Percentiles rank a stretch among this genome's conserved stretches.
Conservation (phyloP, 192 early-diverging fungal genomes). For the Coemansia sp. region DNA sequence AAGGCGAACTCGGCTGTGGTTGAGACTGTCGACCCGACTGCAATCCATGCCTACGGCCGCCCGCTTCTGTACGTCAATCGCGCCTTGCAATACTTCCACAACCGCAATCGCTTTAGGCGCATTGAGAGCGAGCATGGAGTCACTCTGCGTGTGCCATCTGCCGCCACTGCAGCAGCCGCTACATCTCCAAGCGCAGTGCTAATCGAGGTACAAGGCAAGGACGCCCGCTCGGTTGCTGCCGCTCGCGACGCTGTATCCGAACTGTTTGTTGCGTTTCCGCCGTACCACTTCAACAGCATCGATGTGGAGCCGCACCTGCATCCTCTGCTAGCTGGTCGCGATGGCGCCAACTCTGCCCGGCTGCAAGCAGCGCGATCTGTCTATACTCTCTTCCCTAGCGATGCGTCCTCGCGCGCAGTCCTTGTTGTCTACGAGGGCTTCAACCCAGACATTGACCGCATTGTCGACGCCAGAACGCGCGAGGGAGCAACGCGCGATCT, state of each 20-base stretch:
- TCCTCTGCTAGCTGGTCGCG: constrained; percentile 65
- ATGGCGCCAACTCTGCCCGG: constrained; percentile 65
- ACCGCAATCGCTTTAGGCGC: constrained; percentile 69
- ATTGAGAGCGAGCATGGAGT: constrained; percentile 76
- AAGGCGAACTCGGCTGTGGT: constrained; percentile 79
- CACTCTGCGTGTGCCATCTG: constrained; percentile 61
- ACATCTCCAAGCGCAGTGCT: constrained; percentile 53
- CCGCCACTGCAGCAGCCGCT: constrained; percentile 25
- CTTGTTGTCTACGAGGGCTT: constrained; percentile 77
- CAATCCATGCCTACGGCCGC: constrained; percentile 56
- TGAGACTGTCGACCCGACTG: constrained; percentile 69
- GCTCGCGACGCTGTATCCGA: constrained; percentile 62
- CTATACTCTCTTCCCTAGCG: constrained; percentile 79
- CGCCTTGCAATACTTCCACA: constrained; percentile 76
- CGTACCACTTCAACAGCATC: constrained; percentile 65
- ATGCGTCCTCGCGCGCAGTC: constrained; percentile 61
- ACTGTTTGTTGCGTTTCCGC: constrained; percentile 61
- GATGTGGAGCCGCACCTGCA: constrained; percentile 81
- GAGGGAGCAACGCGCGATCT: constrained; percentile 59
- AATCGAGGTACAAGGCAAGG: constrained; percentile 80
- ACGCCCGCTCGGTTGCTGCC: constrained; percentile 61
- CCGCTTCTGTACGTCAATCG: constrained; percentile 64
- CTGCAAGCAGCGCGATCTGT: constrained; percentile 68
- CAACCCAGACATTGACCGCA: constrained; percentile 54
- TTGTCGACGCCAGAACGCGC: constrained; percentile 58